phyloP scores from a whole-genome alignment of 1,284 basidiomycete genomes.

The Erythrobasidium hasegawianum region DNA sequence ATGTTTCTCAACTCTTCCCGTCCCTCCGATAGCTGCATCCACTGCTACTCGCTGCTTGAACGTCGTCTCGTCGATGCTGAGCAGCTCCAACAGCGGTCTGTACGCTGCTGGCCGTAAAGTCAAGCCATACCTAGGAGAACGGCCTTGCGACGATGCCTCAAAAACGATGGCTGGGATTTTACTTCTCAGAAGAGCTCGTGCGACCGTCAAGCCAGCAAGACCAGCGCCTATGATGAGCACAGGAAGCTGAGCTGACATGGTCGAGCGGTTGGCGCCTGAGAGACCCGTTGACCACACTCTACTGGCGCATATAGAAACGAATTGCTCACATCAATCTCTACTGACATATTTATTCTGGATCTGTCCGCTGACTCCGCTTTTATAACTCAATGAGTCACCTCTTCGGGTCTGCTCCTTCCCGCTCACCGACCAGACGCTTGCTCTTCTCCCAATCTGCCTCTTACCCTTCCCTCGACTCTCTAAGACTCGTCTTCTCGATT shows the following conservation, averaged over 20 bases:
- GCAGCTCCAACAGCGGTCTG: not conserved
- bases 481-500: no score
- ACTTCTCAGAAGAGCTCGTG: not conserved
- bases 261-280: no score
- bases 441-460: no score
- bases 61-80: not conserved
- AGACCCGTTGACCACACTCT: no score
- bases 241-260: not conserved
- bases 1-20: not conserved
- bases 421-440: no score
- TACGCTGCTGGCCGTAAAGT: slow-evolving; percentile 2
- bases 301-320: no score
- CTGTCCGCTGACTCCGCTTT: no score
- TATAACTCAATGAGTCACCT: no score
- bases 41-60: slow-evolving; percentile 10
- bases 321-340: no score
- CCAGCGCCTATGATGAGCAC: slow-evolving; percentile 29
- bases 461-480: no score
- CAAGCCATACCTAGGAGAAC: slow-evolving; percentile 17
- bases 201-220: slow-evolving; percentile 26
- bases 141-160: slow-evolving; percentile 8
- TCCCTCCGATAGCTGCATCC: slow-evolving; percentile 1
- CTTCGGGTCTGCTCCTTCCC: no score
- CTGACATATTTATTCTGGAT: no score
- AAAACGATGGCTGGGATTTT: slow-evolving; percentile 22